A percentile compares a stretch with the other conserved stretches of the same genome.
Evolutionary conservation across 2,329 filamentous ascomycete species (phyloP).

Genomic region (Mariannaea elegans): DNA sequence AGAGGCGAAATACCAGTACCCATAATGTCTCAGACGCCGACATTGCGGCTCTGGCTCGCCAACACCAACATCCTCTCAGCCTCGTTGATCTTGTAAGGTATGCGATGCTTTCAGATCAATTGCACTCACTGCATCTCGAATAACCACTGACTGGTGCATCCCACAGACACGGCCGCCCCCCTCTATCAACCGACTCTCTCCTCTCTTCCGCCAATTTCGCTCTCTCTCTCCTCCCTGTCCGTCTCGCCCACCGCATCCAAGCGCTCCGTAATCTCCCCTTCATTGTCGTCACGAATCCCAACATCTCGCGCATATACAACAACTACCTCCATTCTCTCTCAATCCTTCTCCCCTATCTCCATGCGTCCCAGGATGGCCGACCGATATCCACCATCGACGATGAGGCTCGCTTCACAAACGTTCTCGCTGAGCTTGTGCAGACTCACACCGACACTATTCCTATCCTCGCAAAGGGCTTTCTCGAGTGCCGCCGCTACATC

Average conservation of each 20-base stretch:
- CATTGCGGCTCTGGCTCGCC: slow-evolving; percentile 79
- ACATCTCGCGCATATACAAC: slow-evolving; percentile 92
- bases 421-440: slow-evolving; percentile 92
- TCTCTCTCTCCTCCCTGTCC: slow-evolving; percentile 87
- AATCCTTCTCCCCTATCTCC: slow-evolving; percentile 82
- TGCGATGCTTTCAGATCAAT: slow-evolving; percentile 29
- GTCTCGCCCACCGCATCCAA: slow-evolving; percentile 92
- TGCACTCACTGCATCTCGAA: no score
- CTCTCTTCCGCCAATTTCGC: slow-evolving; percentile 96
- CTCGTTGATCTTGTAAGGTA: slow-evolving; percentile 90
- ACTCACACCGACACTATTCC: slow-evolving; percentile 96
- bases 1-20: slow-evolving; percentile 28
- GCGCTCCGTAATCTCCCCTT: slow-evolving; percentile 93
- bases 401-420: slow-evolving; percentile 89
- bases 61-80: slow-evolving; percentile 82
- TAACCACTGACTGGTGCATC: background rate
- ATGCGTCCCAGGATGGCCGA: slow-evolving; percentile 55
- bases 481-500: slow-evolving; percentile 94
- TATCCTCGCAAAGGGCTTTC: slow-evolving; percentile 87
- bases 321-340: slow-evolving; percentile 96
- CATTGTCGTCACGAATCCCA: slow-evolving; percentile 97
- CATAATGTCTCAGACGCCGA: slow-evolving; percentile 72
- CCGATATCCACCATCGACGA: slow-evolving; percentile 74
- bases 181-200: slow-evolving; percentile 80
- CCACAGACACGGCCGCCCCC: slow-evolving; percentile 77